These are phyloP conservation scores for Westerdykella sp. DNA, from an alignment of 2,329 filamentous ascomycete species.

Conservation along the genomic window DNA sequence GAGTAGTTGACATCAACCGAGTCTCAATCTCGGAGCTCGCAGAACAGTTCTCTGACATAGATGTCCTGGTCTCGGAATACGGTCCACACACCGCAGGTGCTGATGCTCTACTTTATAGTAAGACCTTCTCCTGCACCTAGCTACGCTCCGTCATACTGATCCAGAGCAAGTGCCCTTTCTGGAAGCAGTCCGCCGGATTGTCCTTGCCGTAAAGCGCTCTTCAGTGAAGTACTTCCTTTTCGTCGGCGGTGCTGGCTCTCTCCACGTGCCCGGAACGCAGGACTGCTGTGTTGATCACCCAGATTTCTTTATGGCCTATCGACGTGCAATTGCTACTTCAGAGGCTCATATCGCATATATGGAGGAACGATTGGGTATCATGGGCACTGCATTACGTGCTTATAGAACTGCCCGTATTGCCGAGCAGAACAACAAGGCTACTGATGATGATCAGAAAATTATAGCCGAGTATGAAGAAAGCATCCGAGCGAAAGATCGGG, in stretches of 20 bases:
- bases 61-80: constrained; percentile 31
- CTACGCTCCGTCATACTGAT: neutral
- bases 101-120: constrained; percentile 27
- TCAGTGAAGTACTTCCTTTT: constrained; percentile 29
- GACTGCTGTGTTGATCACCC: constrained; percentile 26
- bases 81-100: constrained; percentile 29
- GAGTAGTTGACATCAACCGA: constrained; percentile 21
- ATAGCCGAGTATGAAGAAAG: constrained; percentile 21
- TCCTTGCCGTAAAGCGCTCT: constrained; percentile 26
- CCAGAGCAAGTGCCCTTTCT: constrained; percentile 25
- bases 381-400: constrained; percentile 19
- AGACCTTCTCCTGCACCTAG: constrained; percentile 2
- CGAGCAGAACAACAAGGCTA: constrained; percentile 9
- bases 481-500: constrained; percentile 19
- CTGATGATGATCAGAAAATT: constrained; percentile 8
- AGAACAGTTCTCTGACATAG: constrained; percentile 19
- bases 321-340: constrained; percentile 29
- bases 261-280: constrained; percentile 21
- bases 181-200: constrained; percentile 29
- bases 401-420: constrained; percentile 26
- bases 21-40: constrained; percentile 21
- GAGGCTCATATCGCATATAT: constrained; percentile 31
- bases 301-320: constrained; percentile 32
- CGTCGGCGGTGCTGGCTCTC: constrained; percentile 30
- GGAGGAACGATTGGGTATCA: constrained; percentile 29